These are phyloP conservation scores for Breynia disticha DNA, from an alignment of 441 rosid genomes.

Conservation along the genomic window DNA sequence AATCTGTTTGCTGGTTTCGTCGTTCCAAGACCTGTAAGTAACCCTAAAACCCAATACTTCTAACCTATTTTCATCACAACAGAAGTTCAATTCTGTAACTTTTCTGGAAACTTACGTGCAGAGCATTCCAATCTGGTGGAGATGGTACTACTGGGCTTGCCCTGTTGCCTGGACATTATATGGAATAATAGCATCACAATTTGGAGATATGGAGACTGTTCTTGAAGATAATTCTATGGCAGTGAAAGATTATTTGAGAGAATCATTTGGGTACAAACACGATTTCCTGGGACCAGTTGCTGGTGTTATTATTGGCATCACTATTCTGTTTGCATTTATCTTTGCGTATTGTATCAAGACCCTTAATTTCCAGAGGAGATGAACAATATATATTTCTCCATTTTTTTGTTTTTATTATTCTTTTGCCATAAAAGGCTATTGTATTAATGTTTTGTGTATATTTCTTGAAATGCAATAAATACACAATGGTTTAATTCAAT, in stretches of 20 bases:
- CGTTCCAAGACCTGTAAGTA: constrained; percentile 57
- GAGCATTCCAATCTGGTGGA: constrained; percentile 49
- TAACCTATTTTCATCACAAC: neutral
- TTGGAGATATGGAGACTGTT: constrained; percentile 21
- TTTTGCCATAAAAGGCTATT: too few relatives aligned
- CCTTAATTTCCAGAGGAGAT: constrained; percentile 36
- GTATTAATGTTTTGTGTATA: too few relatives aligned
- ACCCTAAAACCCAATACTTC: neutral
- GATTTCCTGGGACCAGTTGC: constrained; percentile 41
- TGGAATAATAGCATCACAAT: constrained; percentile 40
- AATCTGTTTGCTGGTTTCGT: constrained; percentile 64
- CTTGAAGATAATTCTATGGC: constrained; percentile 12
- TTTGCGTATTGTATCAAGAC: constrained; percentile 28
- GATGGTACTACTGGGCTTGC: constrained; percentile 46
- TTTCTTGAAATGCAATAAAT: too few relatives aligned
- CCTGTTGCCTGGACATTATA: constrained; percentile 48
- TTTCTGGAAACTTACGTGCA: too few relatives aligned
- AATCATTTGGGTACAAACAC: constrained; percentile 24
- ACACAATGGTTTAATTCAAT: too few relatives aligned
- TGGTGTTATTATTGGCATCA: constrained; percentile 18
- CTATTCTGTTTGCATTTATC: constrained; percentile 26
- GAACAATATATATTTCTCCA: neutral
- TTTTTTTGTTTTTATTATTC: neutral
- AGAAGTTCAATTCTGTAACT: too few relatives aligned
- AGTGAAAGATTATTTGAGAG: constrained; percentile 21